Conservation (phyloP, 495 filamentous ascomycete species). For the Hypoxylon fragiforme region DNA sequence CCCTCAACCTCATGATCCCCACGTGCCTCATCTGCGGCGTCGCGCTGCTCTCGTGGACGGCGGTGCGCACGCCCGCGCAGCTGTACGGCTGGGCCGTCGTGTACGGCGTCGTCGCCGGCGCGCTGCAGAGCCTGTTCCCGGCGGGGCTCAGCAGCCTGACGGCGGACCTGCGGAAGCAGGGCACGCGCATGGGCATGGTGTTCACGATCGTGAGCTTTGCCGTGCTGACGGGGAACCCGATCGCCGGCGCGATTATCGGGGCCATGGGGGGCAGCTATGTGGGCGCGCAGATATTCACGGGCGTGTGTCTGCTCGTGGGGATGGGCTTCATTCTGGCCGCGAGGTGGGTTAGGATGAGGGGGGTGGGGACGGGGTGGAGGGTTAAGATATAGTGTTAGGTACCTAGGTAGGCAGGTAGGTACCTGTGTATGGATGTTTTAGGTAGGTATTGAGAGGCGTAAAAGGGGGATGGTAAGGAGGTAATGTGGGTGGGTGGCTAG, state of each 20-base stretch:
- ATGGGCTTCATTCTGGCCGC: conserved; percentile 48
- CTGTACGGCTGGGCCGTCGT: conserved; percentile 64
- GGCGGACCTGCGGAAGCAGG: conserved; percentile 67
- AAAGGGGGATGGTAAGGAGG: too few species aligned
- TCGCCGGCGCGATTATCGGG: conserved; percentile 69
- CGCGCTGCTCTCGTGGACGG: conserved; percentile 65
- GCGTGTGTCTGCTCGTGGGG: conserved; percentile 50
- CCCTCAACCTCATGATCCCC: conserved; percentile 65
- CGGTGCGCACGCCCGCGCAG: conserved; percentile 50
- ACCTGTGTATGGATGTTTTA: too few species aligned
- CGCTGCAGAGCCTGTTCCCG: conserved; percentile 70
- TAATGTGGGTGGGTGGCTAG: too few species aligned
- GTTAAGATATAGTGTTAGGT: conserved; percentile 27
- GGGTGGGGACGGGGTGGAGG: conserved; percentile 32
- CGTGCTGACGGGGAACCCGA: conserved; percentile 71
- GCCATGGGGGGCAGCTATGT: conserved; percentile 58
- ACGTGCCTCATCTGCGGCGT: conserved; percentile 55
- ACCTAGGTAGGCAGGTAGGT: not conserved
- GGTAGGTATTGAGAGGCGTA: too few species aligned
- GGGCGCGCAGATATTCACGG: conserved; percentile 67
- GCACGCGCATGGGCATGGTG: conserved; percentile 78
- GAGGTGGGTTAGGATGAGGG: conserved; percentile 39
- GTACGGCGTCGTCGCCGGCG: conserved; percentile 68
- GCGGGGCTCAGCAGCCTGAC: conserved; percentile 62
- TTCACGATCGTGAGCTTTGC: conserved; percentile 77